Evolutionary conservation across 495 filamentous ascomycete genomes (phyloP).

Genomic region (Aspergillus kassunensis): DNA sequence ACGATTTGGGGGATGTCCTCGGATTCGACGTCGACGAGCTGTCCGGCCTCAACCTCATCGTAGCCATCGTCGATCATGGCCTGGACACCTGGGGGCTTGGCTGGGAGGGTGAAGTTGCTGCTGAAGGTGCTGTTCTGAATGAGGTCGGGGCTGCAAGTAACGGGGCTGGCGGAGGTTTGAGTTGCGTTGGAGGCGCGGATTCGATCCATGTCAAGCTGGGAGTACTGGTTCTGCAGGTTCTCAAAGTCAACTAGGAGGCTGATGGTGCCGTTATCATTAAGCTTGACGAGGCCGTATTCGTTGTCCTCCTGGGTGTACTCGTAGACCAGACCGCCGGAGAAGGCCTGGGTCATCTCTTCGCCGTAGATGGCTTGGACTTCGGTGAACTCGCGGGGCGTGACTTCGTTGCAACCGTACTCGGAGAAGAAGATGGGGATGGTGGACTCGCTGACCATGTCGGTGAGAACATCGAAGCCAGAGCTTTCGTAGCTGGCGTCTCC

Average conservation of each 20-base stretch:
- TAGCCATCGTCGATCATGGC: constrained; percentile 53
- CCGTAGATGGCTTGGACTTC: constrained; percentile 82
- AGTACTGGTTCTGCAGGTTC: constrained; percentile 68
- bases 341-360: constrained; percentile 66
- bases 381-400: constrained; percentile 72
- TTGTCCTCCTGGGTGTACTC: constrained; percentile 78
- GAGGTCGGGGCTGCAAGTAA: constrained; percentile 55
- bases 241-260: constrained; percentile 68
- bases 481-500: constrained; percentile 67
- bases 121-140: constrained; percentile 61
- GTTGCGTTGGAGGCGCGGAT: constrained; percentile 56
- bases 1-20: constrained; percentile 51
- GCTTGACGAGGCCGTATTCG: constrained; percentile 72
- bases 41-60: constrained; percentile 48
- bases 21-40: constrained; percentile 54
- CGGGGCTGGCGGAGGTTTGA: constrained; percentile 48
- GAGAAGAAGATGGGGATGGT: constrained; percentile 92
- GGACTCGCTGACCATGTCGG: constrained; percentile 63
- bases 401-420: constrained; percentile 91
- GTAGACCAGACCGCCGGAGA: constrained; percentile 88
- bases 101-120: constrained; percentile 72
- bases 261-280: constrained; percentile 62
- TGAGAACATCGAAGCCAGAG: constrained; percentile 68
- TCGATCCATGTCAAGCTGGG: constrained; percentile 63
- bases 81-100: constrained; percentile 44